Percentiles rank a stretch among this genome's conserved stretches.
These are phyloP conservation scores for Beta corolliflora DNA, from an alignment of 179 eudicot genomes.

Conservation along the genomic window DNA sequence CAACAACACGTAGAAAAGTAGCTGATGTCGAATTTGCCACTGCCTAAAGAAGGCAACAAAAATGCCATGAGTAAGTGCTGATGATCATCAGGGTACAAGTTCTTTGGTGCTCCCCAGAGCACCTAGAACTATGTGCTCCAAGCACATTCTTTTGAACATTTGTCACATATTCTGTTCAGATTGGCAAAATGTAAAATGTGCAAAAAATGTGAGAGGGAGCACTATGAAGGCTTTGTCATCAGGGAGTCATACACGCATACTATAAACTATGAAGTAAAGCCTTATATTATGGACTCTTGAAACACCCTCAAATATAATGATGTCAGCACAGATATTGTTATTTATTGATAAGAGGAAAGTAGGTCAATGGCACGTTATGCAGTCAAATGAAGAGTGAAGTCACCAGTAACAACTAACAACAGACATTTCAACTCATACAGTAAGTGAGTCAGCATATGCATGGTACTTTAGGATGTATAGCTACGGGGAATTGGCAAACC, in stretches of 20 bases:
- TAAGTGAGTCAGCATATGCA: not conserved
- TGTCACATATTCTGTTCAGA: too few species aligned
- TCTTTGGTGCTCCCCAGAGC: not conserved
- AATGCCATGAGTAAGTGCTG: not conserved
- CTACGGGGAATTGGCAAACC: too few species aligned
- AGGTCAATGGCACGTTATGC: not conserved
- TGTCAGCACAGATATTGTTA: not conserved
- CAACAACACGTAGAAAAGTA: slow-evolving; percentile 92
- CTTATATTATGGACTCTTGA: not conserved
- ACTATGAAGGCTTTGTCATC: not conserved
- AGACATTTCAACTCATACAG: not conserved
- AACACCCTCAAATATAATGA: not conserved
- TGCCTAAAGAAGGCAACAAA: slow-evolving; percentile 47
- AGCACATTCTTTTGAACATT: too few species aligned
- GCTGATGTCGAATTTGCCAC: slow-evolving; percentile 98
- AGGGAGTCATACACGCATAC: not conserved
- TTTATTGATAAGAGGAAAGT: not conserved
- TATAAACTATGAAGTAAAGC: not conserved
- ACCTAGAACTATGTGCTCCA: too few species aligned
- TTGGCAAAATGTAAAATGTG: too few species aligned
- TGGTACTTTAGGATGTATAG: too few species aligned
- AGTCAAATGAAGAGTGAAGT: not conserved
- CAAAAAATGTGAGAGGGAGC: not conserved
- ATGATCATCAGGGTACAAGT: not conserved
- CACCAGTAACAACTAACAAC: not conserved